Percentiles rank a stretch among this genome's conserved stretches.
Conservation (phyloP, 2,329 filamentous ascomycete genomes). For the Paramyrothecium sp. region DNA sequence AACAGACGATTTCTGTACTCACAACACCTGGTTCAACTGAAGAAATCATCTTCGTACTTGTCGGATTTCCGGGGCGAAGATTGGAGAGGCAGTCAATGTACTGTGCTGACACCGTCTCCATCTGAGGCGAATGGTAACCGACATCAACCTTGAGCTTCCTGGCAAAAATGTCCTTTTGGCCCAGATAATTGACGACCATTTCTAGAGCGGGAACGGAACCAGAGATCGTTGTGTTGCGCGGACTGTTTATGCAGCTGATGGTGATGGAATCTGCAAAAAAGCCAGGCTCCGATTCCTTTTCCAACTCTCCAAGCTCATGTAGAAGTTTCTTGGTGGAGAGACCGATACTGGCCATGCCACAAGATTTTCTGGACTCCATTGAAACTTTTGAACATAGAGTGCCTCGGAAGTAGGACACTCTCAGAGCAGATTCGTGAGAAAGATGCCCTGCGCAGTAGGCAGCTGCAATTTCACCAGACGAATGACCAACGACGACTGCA, state of each 20-base stretch:
- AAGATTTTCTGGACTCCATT: conserved; percentile 3
- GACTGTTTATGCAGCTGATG: conserved; percentile 31
- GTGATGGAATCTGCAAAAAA: conserved; percentile 30
- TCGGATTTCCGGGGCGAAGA: conserved; percentile 14
- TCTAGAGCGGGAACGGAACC: conserved; percentile 39
- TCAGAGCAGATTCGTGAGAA: not conserved
- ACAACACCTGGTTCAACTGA: conserved; percentile 26
- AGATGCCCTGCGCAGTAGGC: conserved; percentile 29
- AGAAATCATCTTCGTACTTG: conserved; percentile 34
- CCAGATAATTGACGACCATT: conserved; percentile 27
- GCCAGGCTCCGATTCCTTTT: conserved; percentile 17
- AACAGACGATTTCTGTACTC: conserved; percentile 18
- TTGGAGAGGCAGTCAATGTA: conserved; percentile 27
- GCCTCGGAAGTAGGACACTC: not conserved
- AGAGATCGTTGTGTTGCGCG: conserved; percentile 25
- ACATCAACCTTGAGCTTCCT: conserved; percentile 33
- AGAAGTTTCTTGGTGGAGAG: conserved; percentile 10
- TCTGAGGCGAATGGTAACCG: conserved; percentile 45
- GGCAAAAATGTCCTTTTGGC: conserved; percentile 27
- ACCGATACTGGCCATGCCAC: conserved; percentile 29
- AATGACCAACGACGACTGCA: conserved; percentile 40
- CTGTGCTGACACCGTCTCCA: conserved; percentile 33
- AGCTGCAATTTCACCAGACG: conserved; percentile 46
- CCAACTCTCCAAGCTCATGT: not conserved
- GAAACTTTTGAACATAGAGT: conserved; percentile 11